A percentile compares a stretch with the other conserved stretches of the same genome.
Conservation (phyloP, 2,329 filamentous ascomycete genomes). For the Xylaria sp. region DNA sequence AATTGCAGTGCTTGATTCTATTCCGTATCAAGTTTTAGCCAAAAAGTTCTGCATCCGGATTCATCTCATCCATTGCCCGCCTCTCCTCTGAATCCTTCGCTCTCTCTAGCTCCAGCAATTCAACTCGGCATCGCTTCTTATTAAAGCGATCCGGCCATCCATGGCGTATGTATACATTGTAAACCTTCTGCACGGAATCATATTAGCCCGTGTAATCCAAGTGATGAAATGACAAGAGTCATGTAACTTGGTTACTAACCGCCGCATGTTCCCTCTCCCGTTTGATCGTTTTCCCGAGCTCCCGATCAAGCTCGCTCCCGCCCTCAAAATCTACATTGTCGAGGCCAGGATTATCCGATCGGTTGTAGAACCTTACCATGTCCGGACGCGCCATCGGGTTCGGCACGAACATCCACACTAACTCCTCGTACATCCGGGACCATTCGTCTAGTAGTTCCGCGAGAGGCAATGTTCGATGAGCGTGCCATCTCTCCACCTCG, state of each 20-base stretch:
- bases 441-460: conserved; percentile 6
- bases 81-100: background rate
- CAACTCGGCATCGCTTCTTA: background rate
- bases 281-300: background rate
- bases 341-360: background rate
- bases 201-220: background rate
- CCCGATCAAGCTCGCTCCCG: background rate
- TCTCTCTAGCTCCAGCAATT: background rate
- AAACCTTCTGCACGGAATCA: background rate
- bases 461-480: conserved; percentile 15
- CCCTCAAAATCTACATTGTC: background rate
- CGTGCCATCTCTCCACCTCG: conserved; percentile 17
- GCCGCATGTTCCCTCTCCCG: conserved; percentile 5
- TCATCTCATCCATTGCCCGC: background rate
- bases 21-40: background rate
- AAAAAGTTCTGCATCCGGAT: background rate
- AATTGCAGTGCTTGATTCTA: too few relatives aligned
- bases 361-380: background rate
- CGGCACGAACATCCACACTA: conserved; percentile 10
- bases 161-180: background rate
- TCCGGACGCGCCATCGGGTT: background rate
- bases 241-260: background rate
- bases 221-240: background rate
- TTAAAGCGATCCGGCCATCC: conserved; percentile 1
- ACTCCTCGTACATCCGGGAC: conserved; percentile 14